Percentiles rank a stretch among this genome's conserved stretches.
These are phyloP conservation scores for Fusarium xyrophilum DNA, from an alignment of 2,329 filamentous ascomycete species.

Conservation along the genomic window DNA sequence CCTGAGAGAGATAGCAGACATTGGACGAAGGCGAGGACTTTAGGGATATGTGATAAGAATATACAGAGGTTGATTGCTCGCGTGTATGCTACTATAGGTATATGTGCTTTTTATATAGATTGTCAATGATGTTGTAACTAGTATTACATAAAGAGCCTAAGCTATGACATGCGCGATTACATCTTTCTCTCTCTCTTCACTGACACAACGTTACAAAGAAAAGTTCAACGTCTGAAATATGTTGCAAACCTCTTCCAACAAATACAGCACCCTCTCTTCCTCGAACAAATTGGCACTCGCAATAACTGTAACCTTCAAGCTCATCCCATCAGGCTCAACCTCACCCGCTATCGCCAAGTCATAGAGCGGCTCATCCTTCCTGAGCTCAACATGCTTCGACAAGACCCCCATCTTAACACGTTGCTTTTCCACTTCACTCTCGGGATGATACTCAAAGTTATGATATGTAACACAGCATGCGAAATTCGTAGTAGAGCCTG, in stretches of 20 bases:
- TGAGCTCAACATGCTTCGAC: neutral
- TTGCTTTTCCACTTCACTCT: conserved; percentile 8
- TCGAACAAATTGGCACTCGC: neutral
- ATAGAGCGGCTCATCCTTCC: conserved; percentile 9
- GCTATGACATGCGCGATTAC: too few relatives aligned
- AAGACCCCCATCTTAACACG: conserved; percentile 14
- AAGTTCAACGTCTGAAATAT: neutral
- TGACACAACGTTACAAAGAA: neutral
- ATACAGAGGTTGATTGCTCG: too few relatives aligned
- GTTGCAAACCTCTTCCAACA: neutral
- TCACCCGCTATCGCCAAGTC: conserved; percentile 12
- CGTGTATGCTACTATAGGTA: too few relatives aligned
- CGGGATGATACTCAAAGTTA: conserved; percentile 17
- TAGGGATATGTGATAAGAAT: too few relatives aligned
- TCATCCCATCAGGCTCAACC: conserved; percentile 7
- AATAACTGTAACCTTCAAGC: neutral
- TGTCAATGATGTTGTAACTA: too few relatives aligned
- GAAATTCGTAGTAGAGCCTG: neutral
- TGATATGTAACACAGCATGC: conserved; percentile 5
- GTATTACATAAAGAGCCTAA: too few relatives aligned
- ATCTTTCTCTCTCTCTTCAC: too few relatives aligned
- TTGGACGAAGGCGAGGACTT: too few relatives aligned
- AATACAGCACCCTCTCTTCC: neutral
- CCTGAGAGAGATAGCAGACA: too few relatives aligned
- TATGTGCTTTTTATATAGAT: too few relatives aligned